Conservation (phyloP, 2,329 filamentous ascomycete genomes). For the Fusarium staphyleae region DNA sequence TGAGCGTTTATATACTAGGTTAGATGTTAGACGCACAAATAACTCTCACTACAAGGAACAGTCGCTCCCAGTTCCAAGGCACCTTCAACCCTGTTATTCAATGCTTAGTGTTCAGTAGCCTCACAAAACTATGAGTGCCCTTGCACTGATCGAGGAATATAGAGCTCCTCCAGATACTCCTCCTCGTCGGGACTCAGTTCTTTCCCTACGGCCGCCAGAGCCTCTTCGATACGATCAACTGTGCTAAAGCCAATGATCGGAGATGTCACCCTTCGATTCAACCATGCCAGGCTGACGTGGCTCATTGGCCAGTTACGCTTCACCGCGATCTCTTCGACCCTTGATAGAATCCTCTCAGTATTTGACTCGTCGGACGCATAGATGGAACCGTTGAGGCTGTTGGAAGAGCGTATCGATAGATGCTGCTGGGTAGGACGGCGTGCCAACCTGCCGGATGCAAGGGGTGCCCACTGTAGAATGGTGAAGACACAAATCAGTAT, state of each 20-base stretch:
- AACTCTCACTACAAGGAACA: too few species aligned
- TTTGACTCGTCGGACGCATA: conserved; percentile 54
- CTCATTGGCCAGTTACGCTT: conserved; percentile 66
- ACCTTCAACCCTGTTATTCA: too few species aligned
- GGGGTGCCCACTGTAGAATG: conserved; percentile 17
- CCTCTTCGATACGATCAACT: conserved; percentile 65
- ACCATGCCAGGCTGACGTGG: conserved; percentile 71
- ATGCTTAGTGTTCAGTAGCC: too few species aligned
- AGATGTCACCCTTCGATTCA: conserved; percentile 57
- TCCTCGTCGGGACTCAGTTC: conserved; percentile 64
- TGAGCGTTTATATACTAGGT: too few species aligned
- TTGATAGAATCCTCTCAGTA: conserved; percentile 40
- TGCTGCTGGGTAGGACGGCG: conserved; percentile 5
- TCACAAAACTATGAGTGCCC: conserved; percentile 44
- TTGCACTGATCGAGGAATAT: conserved; percentile 58
- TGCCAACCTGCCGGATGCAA: conserved; percentile 28
- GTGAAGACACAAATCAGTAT: not conserved
- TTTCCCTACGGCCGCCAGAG: conserved; percentile 54
- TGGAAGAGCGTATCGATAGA: conserved; percentile 16
- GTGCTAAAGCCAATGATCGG: conserved; percentile 69
- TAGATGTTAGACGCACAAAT: too few species aligned
- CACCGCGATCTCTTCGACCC: conserved; percentile 60
- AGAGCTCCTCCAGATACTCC: conserved; percentile 67
- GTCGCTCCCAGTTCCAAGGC: too few species aligned
- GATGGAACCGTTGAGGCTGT: conserved; percentile 42